A percentile compares a stretch with the other conserved stretches of the same genome.
Conservation (phyloP, 2,329 filamentous ascomycete species). For the Myrmaecium sp. region DNA sequence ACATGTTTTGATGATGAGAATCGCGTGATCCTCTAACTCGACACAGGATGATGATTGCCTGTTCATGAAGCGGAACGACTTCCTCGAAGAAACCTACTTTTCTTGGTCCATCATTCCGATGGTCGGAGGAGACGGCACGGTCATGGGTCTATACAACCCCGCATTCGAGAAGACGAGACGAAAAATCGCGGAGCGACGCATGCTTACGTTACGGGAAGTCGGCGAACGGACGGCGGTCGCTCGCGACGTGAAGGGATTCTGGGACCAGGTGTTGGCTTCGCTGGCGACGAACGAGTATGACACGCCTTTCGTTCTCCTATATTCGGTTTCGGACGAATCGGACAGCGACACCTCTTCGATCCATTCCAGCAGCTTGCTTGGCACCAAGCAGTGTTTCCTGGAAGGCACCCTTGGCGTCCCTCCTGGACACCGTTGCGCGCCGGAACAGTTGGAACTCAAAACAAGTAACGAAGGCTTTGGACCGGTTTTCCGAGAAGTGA, state of each 20-base stretch:
- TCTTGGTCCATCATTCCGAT: constrained; percentile 70
- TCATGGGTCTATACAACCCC: constrained; percentile 64
- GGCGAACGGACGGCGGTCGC: constrained; percentile 58
- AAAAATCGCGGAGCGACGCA: constrained; percentile 61
- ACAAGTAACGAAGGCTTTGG: constrained; percentile 57
- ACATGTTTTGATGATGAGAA: constrained; percentile 44
- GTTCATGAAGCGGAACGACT: constrained; percentile 53
- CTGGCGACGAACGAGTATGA: constrained; percentile 60
- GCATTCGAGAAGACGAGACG: constrained; percentile 66
- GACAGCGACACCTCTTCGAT: constrained; percentile 59
- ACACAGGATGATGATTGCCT: constrained; percentile 53
- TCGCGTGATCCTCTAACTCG: constrained; percentile 45
- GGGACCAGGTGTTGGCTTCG: constrained; percentile 50
- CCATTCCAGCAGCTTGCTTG: constrained; percentile 46
- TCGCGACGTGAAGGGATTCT: constrained; percentile 57
- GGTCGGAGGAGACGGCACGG: constrained; percentile 54
- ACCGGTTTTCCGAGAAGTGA: constrained; percentile 58
- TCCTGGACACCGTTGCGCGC: constrained; percentile 42
- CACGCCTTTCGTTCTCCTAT: constrained; percentile 60
- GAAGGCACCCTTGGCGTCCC: constrained; percentile 58
- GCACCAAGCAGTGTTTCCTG: constrained; percentile 47
- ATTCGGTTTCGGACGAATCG: constrained; percentile 53
- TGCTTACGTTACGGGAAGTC: constrained; percentile 63
- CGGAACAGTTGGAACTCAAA: constrained; percentile 48
- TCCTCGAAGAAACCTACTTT: constrained; percentile 65